Percentiles rank a stretch among this genome's conserved stretches.
Conservation (phyloP, 108 stramenopile genomes). For the Nitzschia palea region DNA sequence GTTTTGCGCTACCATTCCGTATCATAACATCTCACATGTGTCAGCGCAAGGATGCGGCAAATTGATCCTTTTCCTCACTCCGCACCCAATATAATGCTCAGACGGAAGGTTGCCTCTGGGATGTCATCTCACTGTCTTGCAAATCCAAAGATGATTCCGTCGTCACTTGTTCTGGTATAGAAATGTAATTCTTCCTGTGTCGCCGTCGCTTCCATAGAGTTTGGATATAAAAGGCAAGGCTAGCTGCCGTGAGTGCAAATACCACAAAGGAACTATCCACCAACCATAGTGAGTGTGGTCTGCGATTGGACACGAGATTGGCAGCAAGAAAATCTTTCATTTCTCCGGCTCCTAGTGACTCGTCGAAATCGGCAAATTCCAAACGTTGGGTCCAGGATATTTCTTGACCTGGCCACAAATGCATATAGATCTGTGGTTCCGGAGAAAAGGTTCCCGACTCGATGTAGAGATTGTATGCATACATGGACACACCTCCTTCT, state of each 20-base stretch:
- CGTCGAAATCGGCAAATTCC: conserved; percentile 21
- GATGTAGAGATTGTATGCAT: conserved; percentile 76
- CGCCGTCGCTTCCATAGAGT: not conserved
- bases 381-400: conserved; percentile 77
- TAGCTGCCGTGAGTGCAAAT: conserved; percentile 5
- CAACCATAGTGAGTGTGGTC: not conserved
- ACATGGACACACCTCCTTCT: conserved; percentile 51
- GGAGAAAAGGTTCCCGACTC: conserved; percentile 78
- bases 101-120: too few species aligned
- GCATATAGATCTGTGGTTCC: conserved; percentile 71
- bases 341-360: not conserved
- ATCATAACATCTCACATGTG: too few species aligned
- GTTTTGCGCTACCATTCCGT: too few species aligned
- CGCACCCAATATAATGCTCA: too few species aligned
- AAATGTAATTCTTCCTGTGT: not conserved
- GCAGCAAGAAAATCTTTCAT: not conserved
- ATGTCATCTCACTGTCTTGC: too few species aligned
- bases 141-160: too few species aligned
- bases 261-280: conserved; percentile 3
- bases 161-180: conserved; percentile 7
- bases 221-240: conserved; percentile 10
- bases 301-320: not conserved
- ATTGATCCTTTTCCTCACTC: too few species aligned
- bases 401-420: conserved; percentile 58
- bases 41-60: too few species aligned